Evolutionary conservation across 2,329 filamentous ascomycete genomes (phyloP), one percentile per base, ranked within the genome.

Genomic region (Colletotrichum truncatum): DNA sequence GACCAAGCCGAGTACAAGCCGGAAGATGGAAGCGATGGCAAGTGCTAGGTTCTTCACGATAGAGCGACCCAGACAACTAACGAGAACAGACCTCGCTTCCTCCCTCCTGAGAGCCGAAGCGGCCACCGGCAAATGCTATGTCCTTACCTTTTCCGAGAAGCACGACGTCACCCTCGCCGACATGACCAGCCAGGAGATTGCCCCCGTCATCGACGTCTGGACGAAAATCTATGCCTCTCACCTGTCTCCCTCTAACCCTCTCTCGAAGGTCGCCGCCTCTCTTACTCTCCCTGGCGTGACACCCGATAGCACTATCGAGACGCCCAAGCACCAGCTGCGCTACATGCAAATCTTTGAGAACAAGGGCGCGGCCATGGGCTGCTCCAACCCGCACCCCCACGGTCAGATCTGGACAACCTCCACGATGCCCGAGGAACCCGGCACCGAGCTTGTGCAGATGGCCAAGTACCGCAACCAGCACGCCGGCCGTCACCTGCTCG

Each of bases 261-360:
- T 94, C 6, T 84, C 69, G 0, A 67, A 75, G 16, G 70, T 75
- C 4, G 78, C 80, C 2, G 80, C 80, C 2, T 72, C 76, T 18
- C 76, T 83, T 5, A 71, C 77, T 5, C 74, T 85, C 7, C 75
- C 78, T 2, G 72, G 83, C 75, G 63, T 74, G 3, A 74, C 75
- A 10, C 70, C 74, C 4, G 75, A 80, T 63, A 75, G 73, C 62
- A 66, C 75, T 23, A 75, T 86, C 16, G 70, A 80, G 7, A 79
- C 81, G 26, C 91, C 93, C 4, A 88, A 85, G 54, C 87, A 92
- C 56, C 93, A 97, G 78, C 93, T 97, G 73, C 89, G 92, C 57
- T 98, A 97, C 81, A 98, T 99, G 94, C 96, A 99, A 76, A 98
- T 99, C 69, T 99, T 99, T 68, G 96, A 99, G 81, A 99, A 99